phyloP scores from a whole-genome alignment of 768 basidiomycete species.

The Lentinula guzmanii region DNA sequence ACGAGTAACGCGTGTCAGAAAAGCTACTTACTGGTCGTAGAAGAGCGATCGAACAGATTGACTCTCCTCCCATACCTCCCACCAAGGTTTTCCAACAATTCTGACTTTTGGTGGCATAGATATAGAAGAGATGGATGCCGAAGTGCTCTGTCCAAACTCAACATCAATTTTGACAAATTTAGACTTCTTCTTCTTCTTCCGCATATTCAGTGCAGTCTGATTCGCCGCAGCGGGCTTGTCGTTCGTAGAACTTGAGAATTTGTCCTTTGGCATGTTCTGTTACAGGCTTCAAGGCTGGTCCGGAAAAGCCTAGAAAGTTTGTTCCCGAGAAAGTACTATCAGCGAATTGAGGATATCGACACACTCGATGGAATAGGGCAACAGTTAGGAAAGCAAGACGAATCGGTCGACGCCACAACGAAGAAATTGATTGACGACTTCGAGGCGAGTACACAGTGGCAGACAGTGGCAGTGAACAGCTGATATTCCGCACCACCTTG shows the following conservation, averaged over 20 bases:
- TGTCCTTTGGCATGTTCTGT: background rate
- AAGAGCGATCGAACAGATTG: background rate
- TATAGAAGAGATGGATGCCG: background rate
- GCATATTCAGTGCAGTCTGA: background rate
- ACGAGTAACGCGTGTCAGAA: background rate
- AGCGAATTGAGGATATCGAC: too few species aligned
- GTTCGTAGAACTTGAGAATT: background rate
- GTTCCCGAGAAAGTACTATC: too few species aligned
- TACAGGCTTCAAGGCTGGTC: too few species aligned
- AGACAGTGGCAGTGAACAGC: too few species aligned
- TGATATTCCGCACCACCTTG: too few species aligned
- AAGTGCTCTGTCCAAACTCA: background rate
- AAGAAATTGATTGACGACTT: too few species aligned
- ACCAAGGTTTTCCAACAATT: background rate
- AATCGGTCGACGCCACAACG: too few species aligned
- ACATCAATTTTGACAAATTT: background rate
- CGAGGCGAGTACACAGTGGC: too few species aligned
- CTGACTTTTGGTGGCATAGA: background rate
- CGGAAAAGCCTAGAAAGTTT: too few species aligned
- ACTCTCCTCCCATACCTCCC: conserved; percentile 1
- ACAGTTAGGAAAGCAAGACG: too few species aligned
- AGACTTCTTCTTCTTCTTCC: background rate
- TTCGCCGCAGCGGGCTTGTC: background rate
- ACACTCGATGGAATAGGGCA: too few species aligned
- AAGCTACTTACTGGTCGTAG: background rate